phyloP scores from a whole-genome alignment of 1,284 basidiomycete species.

The Xerocomus amazonicus region DNA sequence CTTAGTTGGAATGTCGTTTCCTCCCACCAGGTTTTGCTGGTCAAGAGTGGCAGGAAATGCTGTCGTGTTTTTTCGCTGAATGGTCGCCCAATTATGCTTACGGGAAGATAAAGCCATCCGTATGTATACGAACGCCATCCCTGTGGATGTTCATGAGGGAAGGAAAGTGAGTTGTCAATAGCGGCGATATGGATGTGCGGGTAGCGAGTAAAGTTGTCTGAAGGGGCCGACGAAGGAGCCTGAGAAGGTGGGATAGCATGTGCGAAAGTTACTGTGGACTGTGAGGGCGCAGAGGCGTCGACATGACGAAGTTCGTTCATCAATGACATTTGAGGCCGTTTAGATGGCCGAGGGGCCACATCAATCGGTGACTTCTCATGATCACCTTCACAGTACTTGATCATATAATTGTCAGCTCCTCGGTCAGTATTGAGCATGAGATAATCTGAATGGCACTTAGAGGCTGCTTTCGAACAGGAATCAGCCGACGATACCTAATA shows the following conservation, averaged over 20 bases:
- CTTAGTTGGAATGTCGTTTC: slow-evolving; percentile 77
- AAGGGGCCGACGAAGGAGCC: slow-evolving; percentile 31
- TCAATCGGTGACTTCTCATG: slow-evolving; percentile 73
- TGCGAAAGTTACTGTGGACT: slow-evolving; percentile 38
- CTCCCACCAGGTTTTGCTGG: slow-evolving; percentile 86
- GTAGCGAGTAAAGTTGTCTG: slow-evolving; percentile 43
- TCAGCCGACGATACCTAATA: slow-evolving; percentile 52
- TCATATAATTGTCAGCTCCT: slow-evolving; percentile 85
- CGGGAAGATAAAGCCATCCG: slow-evolving; percentile 88
- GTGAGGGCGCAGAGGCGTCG: slow-evolving; percentile 40
- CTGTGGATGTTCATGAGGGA: slow-evolving; percentile 84
- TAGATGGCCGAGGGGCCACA: slow-evolving; percentile 68
- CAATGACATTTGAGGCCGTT: slow-evolving; percentile 60
- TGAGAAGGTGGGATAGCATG: slow-evolving; percentile 35
- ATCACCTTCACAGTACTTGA: slow-evolving; percentile 77
- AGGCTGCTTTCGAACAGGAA: not conserved
- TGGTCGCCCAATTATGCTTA: slow-evolving; percentile 79
- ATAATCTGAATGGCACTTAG: slow-evolving; percentile 52
- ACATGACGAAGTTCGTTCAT: slow-evolving; percentile 62
- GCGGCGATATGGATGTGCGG: slow-evolving; percentile 82
- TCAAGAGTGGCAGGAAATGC: slow-evolving; percentile 80
- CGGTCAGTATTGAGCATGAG: slow-evolving; percentile 88
- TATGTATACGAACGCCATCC: slow-evolving; percentile 91
- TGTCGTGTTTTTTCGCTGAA: slow-evolving; percentile 80
- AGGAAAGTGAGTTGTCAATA: slow-evolving; percentile 91